These are phyloP conservation scores for Saccharomycopsis crataegensis DNA, from an alignment of 1,139 yeast genomes.

Conservation along the genomic window DNA sequence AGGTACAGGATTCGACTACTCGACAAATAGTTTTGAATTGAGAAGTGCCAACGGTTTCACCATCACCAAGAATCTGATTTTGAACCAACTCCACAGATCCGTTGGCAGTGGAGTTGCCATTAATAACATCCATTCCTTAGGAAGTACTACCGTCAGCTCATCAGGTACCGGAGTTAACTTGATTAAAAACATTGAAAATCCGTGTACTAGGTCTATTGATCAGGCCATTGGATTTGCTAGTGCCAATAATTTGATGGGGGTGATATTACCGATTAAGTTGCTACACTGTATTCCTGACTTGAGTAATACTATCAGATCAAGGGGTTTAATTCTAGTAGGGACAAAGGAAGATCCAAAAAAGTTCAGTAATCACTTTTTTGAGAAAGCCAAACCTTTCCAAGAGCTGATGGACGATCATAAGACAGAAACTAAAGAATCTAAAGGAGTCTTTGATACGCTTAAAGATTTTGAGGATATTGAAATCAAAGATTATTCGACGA, in stretches of 20 bases:
- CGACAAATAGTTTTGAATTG: conserved; percentile 28
- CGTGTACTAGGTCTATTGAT: conserved; percentile 46
- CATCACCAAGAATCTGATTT: neutral
- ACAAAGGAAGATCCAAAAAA: conserved; percentile 31
- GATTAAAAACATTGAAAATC: conserved; percentile 30
- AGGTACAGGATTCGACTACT: conserved; percentile 43
- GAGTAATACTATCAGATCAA: conserved; percentile 65
- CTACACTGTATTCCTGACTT: conserved; percentile 69
- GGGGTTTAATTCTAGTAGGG: conserved; percentile 80
- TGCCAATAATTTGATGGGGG: conserved; percentile 75
- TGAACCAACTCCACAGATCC: no score
- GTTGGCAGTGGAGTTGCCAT: no score
- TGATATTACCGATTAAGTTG: conserved; percentile 67
- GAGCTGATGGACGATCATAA: conserved; percentile 24
- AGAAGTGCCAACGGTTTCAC: conserved; percentile 34
- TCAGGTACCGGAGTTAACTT: neutral
- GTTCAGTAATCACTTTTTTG: conserved; percentile 15
- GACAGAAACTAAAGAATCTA: conserved; percentile 17
- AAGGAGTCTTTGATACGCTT: conserved; percentile 25
- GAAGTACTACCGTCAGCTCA: neutral
- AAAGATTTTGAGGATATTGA: conserved; percentile 28
- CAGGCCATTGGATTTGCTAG: conserved; percentile 69
- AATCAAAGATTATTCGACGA: conserved; percentile 31
- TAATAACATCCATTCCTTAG: neutral
- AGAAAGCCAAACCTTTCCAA: neutral